Base-by-base conservation (phyloP, 1,284 basidiomycete genomes). In the Rhodofomes roseus region DNA sequence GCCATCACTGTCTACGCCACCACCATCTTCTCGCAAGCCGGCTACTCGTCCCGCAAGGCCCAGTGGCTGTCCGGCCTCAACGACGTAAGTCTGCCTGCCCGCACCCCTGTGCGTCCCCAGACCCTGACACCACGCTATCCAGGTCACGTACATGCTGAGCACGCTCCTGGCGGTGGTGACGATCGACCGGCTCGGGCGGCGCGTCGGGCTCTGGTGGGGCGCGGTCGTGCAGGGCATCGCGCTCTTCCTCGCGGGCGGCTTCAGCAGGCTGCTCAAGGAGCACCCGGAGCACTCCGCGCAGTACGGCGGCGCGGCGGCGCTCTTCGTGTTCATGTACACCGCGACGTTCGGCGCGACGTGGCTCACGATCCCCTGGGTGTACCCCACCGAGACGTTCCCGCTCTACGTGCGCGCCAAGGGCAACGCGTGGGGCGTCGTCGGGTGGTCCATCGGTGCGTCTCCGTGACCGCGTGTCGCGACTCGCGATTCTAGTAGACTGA, bases 331-430 rank as follows among this genome's bases (percentile, higher is more conserved):
- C 70, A 57, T 77, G 52, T 81, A 79, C 66, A 81, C 79, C 2
- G 73, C 74, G 11, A 64, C 79, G 20, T 81, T 80, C 66, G 79
- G 79, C 39, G 79, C 79, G 48, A 81, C 79, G 31, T 86, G 84
- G 82, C 78, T 86, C 40, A 85, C 85, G 23, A 81, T 83, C 61
- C 84, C 83, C 6, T 74, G 72, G 72, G 72, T 74, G 54, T 73
- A 73, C 61, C 73, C 74, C 18, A 76, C 77, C 27, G 78, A 80
- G 75, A 84, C 83, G 58, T 87, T 86, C 79, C 85, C 85, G 31
- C 79, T 87, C 54, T 80, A 84, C 60, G 82, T 86, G 39, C 80
- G 86, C 65, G 80, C 85, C 2, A 79, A 79, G 68, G 79, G 79
- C 8, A 81, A 78, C 58, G 79, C 82, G 67, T 77, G 84, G 79